Evolutionary conservation across 371 early-diverging fungal species (phyloP), one percentile per base, ranked within the genome.

Genomic region (Mortierella sp.): DNA sequence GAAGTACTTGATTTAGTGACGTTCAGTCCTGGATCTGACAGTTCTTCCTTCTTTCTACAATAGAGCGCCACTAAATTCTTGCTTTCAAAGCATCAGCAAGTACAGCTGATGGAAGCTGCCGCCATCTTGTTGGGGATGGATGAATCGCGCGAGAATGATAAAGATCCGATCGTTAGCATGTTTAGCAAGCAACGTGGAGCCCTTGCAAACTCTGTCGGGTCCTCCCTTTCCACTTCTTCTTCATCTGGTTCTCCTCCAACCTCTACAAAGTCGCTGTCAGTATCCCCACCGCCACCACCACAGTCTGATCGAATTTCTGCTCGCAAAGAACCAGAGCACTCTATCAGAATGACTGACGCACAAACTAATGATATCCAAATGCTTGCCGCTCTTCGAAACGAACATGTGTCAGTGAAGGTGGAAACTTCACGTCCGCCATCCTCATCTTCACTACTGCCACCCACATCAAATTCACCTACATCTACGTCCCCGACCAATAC

Each of bases 101-200:
- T 94, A 2, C 92, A 92, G 69, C 76, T 94, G 83, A 83, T 94
- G 70, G 94, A 94, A 67, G 94, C 94, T 21, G 94, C 94, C 7
- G 88, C 91, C 47, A 90, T 92, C 50, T 69, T 93, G 41, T 81
- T 92, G 52, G 87, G 88, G 59, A 87, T 91, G 87, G 90, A 75
- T n/a, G 69, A 66, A 33, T 45, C 65, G 9, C 73, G 78, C 3
- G 58, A 87, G 21, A 41, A 57, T 21, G 76, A 79, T 53, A 65
- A 72, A 62, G 77, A 77, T 38, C 63, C 62, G 24, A 77, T 74
- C 41, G 74, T 70, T 13, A 82, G 77, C 63, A 57, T 65, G 67
- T 65, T 77, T 48, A 70, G 72, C 63, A 70, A 75, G 41, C 74
- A 77, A 28, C 74, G 77, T 15, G 79, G 76, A 16, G 69, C 65